A percentile compares a stretch with the other conserved stretches of the same genome.
Evolutionary conservation across 345 rosid species (phyloP).

Genomic region (Lenwebbia sp.): DNA sequence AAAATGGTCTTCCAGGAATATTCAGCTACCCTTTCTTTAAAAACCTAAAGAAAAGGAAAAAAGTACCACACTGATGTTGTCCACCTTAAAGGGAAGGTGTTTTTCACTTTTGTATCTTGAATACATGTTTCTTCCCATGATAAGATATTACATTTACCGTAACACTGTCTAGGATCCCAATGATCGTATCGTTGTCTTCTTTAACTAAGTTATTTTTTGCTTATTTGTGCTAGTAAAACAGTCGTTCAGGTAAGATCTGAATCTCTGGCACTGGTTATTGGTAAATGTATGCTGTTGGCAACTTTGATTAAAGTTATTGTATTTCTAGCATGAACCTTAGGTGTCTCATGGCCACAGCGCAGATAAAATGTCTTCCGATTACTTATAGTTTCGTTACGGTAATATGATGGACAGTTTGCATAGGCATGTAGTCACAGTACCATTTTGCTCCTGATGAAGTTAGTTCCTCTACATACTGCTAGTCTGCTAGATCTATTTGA

Average conservation of each 20-base stretch:
- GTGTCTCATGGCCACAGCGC: neutral
- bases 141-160: neutral
- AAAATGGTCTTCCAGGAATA: neutral
- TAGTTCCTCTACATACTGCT: neutral
- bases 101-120: neutral
- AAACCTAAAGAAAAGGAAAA: neutral
- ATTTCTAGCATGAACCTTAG: neutral
- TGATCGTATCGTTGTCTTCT: neutral
- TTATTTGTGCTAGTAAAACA: neutral
- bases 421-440: neutral
- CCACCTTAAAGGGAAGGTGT: neutral
- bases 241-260: neutral
- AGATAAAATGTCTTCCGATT: neutral
- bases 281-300: neutral
- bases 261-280: neutral
- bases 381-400: neutral
- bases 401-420: neutral
- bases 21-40: neutral
- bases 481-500: neutral
- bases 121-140: neutral
- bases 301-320: neutral
- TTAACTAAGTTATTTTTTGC: neutral
- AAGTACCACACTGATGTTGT: neutral
- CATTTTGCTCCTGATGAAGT: neutral
- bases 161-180: neutral